A percentile compares a stretch with the other conserved stretches of the same genome.
These are phyloP conservation scores for Craterostigma plantagineum DNA, from an alignment of 257 asterid genomes.

Conservation along the genomic window DNA sequence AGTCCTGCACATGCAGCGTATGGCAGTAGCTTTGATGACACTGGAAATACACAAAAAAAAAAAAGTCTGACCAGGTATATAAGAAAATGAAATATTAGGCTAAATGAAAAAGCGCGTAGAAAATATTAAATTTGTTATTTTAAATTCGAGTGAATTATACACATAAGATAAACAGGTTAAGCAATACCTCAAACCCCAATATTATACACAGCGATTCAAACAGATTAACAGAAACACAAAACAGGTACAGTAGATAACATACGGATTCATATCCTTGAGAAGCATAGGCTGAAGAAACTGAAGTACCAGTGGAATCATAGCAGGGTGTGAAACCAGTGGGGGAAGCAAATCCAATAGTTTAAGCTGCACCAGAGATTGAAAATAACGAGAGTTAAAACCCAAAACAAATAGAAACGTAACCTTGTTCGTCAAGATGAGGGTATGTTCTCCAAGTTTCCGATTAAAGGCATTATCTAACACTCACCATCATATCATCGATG, in stretches of 20 bases:
- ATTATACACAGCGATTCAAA: background rate
- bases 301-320: constrained; percentile 70
- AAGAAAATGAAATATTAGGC: too few relatives aligned
- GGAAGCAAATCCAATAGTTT: constrained; percentile 76
- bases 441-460: constrained; percentile 7
- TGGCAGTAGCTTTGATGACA: constrained; percentile 60
- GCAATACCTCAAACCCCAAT: background rate
- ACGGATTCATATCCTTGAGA: constrained; percentile 65
- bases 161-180: too few relatives aligned
- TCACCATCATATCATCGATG: constrained; percentile 48
- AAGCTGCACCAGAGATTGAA: constrained; percentile 36
- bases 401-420: background rate
- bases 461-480: constrained; percentile 17
- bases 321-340: constrained; percentile 73
- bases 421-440: background rate
- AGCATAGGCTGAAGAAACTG: constrained; percentile 93
- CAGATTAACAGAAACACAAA: constrained; percentile 5
- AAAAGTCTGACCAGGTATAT: background rate
- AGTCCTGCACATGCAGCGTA: constrained; percentile 77
- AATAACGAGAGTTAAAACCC: constrained; percentile 4
- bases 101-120: too few relatives aligned
- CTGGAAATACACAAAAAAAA: constrained; percentile 22
- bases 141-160: too few relatives aligned
- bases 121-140: too few relatives aligned
- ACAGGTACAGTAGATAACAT: constrained; percentile 19